These are phyloP conservation scores for Blastomyces emzantsi DNA, from an alignment of 2,329 filamentous ascomycete genomes.

Conservation along the genomic window DNA sequence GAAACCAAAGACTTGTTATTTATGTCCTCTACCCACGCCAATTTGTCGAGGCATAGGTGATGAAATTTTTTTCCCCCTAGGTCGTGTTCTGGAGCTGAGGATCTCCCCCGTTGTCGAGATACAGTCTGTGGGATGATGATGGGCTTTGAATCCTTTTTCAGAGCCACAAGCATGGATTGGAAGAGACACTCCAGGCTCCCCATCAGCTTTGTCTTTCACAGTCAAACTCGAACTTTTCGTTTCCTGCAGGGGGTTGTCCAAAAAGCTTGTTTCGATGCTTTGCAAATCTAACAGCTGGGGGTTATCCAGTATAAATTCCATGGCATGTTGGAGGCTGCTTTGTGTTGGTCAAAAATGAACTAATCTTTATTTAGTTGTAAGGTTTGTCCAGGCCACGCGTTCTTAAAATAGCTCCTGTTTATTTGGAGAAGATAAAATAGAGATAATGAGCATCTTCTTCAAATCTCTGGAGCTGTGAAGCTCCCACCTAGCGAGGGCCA, in stretches of 20 bases:
- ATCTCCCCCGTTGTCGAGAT: not conserved
- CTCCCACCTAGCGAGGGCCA: not conserved
- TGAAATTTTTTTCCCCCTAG: not conserved
- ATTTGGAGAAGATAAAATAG: not conserved
- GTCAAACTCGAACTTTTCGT: not conserved
- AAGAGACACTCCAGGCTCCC: not conserved
- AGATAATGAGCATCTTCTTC: not conserved
- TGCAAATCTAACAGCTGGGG: not conserved
- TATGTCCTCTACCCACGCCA: not conserved
- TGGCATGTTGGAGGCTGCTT: not conserved
- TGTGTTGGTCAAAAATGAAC: not conserved
- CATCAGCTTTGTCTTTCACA: not conserved
- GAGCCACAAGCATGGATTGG: not conserved
- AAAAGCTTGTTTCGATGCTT: not conserved
- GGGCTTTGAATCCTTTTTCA: not conserved
- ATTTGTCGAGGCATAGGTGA: not conserved
- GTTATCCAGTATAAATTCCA: not conserved
- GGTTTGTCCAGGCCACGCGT: not conserved
- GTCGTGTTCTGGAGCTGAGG: not conserved
- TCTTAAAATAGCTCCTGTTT: not conserved
- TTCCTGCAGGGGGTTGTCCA: not conserved
- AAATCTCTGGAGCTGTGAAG: not conserved
- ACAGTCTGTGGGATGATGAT: not conserved
- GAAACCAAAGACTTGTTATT: not conserved
- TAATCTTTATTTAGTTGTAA: not conserved